Conservation (phyloP, 208 protist species). For the Trypanosoma theileri region DNA sequence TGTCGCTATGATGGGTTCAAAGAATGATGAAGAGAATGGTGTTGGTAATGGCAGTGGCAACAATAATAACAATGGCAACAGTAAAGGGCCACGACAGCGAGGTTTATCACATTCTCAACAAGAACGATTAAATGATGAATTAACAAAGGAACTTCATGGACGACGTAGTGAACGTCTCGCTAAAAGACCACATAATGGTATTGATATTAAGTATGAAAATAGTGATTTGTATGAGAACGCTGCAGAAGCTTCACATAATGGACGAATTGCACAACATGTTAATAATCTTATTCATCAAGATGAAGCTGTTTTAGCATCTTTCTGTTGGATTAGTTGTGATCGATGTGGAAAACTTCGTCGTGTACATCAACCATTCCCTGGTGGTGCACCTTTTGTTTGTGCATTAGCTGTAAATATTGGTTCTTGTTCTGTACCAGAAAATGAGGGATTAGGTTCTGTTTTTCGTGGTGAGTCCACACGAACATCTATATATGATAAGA, state of each 20-base stretch:
- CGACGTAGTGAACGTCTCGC: conserved; percentile 40
- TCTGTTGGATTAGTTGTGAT: conserved; percentile 82
- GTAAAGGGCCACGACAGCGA: background rate
- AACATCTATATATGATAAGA: background rate
- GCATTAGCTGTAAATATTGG: conserved; percentile 40
- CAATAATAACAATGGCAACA: background rate
- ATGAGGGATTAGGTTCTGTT: conserved; percentile 36
- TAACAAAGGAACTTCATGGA: conserved; percentile 56
- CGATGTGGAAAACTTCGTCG: conserved; percentile 78
- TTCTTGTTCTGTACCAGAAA: conserved; percentile 58
- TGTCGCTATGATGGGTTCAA: conserved; percentile 7
- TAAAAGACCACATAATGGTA: background rate
- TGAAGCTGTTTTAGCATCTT: conserved; percentile 51
- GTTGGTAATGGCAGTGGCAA: background rate
- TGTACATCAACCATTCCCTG: conserved; percentile 82
- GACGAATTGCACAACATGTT: conserved; percentile 21
- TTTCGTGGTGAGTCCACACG: background rate
- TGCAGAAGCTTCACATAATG: conserved; percentile 4
- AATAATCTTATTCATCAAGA: conserved; percentile 43
- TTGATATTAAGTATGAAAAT: conserved; percentile 4
- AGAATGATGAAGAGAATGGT: conserved; percentile 5
- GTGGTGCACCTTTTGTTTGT: conserved; percentile 81
- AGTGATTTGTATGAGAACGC: conserved; percentile 1
- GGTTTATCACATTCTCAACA: conserved; percentile 10
- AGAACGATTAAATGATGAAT: conserved; percentile 49